phyloP scores from a whole-genome alignment of 2,329 filamentous ascomycete species.

The Microdochium bolleyi region DNA sequence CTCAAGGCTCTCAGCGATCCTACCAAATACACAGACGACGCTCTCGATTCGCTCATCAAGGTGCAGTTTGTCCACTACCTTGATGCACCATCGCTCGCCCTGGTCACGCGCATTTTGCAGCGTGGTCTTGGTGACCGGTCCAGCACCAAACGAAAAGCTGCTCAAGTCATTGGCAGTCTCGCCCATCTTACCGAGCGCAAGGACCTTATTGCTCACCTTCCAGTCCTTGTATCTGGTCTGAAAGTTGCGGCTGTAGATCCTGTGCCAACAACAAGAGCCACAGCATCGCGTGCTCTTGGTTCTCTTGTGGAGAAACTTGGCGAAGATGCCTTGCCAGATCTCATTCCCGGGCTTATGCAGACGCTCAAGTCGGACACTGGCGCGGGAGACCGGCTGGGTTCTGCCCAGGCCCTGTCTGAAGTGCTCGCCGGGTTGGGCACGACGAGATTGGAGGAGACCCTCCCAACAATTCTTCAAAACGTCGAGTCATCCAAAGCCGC shows the following conservation, averaged over 20 bases:
- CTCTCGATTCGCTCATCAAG: slow-evolving; percentile 89
- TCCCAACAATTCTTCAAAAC: slow-evolving; percentile 94
- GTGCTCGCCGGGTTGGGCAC: slow-evolving; percentile 94
- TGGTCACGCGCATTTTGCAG: slow-evolving; percentile 92
- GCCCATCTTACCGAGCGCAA: slow-evolving; percentile 95
- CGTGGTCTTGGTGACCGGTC: slow-evolving; percentile 86
- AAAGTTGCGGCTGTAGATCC: slow-evolving; percentile 88
- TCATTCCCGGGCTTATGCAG: slow-evolving; percentile 95
- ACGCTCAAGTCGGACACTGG: slow-evolving; percentile 96
- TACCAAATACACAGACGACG: slow-evolving; percentile 93
- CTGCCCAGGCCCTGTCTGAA: slow-evolving; percentile 91
- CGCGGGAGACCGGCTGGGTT: slow-evolving; percentile 90
- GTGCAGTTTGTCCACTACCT: slow-evolving; percentile 98
- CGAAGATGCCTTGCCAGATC: slow-evolving; percentile 91
- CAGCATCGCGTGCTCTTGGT: slow-evolving; percentile 88
- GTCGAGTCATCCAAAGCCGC: slow-evolving; percentile 84
- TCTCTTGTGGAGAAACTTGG: slow-evolving; percentile 97
- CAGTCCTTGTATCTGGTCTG: slow-evolving; percentile 84
- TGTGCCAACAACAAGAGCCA: slow-evolving; percentile 91
- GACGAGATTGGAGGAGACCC: slow-evolving; percentile 82
- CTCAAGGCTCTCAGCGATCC: slow-evolving; percentile 96
- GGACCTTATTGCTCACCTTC: slow-evolving; percentile 83
- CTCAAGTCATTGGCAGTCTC: slow-evolving; percentile 95
- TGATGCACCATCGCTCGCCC: slow-evolving; percentile 90
- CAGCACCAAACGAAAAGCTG: slow-evolving; percentile 89